Evolutionary conservation across 2,329 filamentous ascomycete genomes (phyloP), one percentile per base, ranked within the genome.

Genomic region (Alternaria hordeiaustralica): DNA sequence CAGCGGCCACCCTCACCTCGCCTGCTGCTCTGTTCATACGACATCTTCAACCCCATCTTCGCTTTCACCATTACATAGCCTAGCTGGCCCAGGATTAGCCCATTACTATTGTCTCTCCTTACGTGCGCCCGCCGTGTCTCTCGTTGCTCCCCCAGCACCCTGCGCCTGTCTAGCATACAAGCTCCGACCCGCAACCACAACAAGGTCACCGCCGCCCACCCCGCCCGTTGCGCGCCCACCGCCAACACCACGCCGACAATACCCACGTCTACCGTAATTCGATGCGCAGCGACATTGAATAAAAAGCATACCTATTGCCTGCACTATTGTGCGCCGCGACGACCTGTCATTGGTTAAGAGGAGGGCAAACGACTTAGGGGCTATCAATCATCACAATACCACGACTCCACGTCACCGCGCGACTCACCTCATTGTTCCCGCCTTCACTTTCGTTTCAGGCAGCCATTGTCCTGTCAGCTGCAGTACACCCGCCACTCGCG

Each of bases 321-420:
- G 59, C 33, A 49, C 58, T 61, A 30, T 57, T 64, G 61, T 58
- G 60, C 67, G 28, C 58, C 36, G 50, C 36, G 57, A 64, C 63
- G 55, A 28, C 54, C 58, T 61, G 53, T 49, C 47, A 50, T 49
- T 43, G 65, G 61, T 43, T 51, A 65, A 64, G 64, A 70, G 58
- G 51, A 55, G 66, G 54, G 62, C 61, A 61, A 64, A 61, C 63
- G 57, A 44, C 66, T 51, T 60, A 63, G 65, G 61, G 62, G 65
- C 36, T 45, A 12, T 58, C 49, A 23, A 54, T 55, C 55, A 49
- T 45, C 44, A 61, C 70, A 70, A 62, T 59, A 62, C 62, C 36
- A 51, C 61, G 58, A 61, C 55, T 68, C 66, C 55, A 59, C 58
- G 60, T 69, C 70, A 70, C 68, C 64, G 61, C 61, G 60, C 58